A percentile compares a stretch with the other conserved stretches of the same genome.
These are phyloP conservation scores for Butyriboletus loyo DNA, from an alignment of 768 basidiomycete species.

Conservation along the genomic window DNA sequence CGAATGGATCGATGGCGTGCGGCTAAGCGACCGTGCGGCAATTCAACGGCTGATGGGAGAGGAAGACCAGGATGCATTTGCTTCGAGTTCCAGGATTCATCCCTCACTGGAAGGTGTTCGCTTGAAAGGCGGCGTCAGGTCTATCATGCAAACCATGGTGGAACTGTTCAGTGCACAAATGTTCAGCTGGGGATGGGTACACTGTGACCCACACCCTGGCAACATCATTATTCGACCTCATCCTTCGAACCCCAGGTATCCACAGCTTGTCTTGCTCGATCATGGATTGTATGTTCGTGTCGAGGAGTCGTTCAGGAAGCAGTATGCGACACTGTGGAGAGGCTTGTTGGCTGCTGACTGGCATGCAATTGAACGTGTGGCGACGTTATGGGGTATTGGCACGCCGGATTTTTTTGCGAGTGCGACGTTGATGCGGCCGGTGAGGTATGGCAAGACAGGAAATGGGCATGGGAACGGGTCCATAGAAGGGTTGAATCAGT, in stretches of 20 bases:
- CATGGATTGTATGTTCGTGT: slow-evolving; percentile 87
- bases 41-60: slow-evolving; percentile 61
- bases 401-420: slow-evolving; percentile 72
- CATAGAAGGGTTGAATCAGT: slow-evolving; percentile 47
- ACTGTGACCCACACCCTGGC: slow-evolving; percentile 75
- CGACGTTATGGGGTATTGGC: slow-evolving; percentile 65
- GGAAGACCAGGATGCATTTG: slow-evolving; percentile 13
- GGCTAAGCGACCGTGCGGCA: slow-evolving; percentile 60
- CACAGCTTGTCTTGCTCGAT: slow-evolving; percentile 82
- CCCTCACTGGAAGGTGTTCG: slow-evolving; percentile 18
- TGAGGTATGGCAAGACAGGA: slow-evolving; percentile 33
- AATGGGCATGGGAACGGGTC: slow-evolving; percentile 2
- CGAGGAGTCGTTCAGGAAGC: slow-evolving; percentile 59
- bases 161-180: slow-evolving; percentile 87
- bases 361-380: slow-evolving; percentile 46
- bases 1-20: slow-evolving; percentile 81
- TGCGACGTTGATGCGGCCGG: slow-evolving; percentile 65
- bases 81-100: not conserved
- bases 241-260: slow-evolving; percentile 24
- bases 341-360: slow-evolving; percentile 58
- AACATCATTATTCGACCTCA: slow-evolving; percentile 70
- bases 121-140: slow-evolving; percentile 57
- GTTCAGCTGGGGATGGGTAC: slow-evolving; percentile 89
- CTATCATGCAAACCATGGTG: slow-evolving; percentile 83
- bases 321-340: slow-evolving; percentile 81